phyloP scores from a whole-genome alignment of 1,284 basidiomycete species.

The Fomitopsis pinicola region DNA sequence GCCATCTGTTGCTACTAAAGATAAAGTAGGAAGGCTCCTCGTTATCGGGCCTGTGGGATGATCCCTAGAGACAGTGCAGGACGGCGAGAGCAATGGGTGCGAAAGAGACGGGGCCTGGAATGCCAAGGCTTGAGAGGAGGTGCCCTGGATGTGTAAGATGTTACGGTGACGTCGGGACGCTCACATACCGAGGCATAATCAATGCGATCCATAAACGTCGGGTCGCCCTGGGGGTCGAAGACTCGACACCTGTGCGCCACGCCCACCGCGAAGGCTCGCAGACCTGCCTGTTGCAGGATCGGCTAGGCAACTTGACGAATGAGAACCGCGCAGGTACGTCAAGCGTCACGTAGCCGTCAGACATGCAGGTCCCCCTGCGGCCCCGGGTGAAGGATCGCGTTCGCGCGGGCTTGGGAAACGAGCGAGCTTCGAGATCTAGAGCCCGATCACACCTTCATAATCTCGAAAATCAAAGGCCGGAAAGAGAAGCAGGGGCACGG shows the following conservation, averaged over 20 bases:
- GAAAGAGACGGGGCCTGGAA: not conserved
- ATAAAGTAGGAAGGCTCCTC: not conserved
- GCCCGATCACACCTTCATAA: not conserved
- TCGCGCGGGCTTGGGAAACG: not conserved
- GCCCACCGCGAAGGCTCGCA: not conserved
- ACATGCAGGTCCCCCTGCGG: not conserved
- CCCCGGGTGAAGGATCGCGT: not conserved
- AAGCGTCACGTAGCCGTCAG: not conserved
- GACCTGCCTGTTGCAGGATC: not conserved
- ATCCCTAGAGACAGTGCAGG: not conserved
- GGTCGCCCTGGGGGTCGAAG: too few species aligned
- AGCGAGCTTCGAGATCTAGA: not conserved
- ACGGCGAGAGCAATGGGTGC: not conserved
- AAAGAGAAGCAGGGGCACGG: not conserved
- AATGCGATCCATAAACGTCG: not conserved
- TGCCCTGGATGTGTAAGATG: not conserved
- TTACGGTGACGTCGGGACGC: not conserved
- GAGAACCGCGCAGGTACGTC: not conserved
- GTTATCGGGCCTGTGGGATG: not conserved
- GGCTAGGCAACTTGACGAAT: not conserved
- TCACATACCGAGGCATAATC: not conserved
- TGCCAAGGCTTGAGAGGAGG: not conserved
- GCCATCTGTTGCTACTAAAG: not conserved
- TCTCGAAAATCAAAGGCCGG: not conserved
- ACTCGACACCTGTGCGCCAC: not conserved